Evolutionary conservation across 2,329 filamentous ascomycete species (phyloP), one percentile per base, ranked within the genome.

Genomic region (Knufia petricola): DNA sequence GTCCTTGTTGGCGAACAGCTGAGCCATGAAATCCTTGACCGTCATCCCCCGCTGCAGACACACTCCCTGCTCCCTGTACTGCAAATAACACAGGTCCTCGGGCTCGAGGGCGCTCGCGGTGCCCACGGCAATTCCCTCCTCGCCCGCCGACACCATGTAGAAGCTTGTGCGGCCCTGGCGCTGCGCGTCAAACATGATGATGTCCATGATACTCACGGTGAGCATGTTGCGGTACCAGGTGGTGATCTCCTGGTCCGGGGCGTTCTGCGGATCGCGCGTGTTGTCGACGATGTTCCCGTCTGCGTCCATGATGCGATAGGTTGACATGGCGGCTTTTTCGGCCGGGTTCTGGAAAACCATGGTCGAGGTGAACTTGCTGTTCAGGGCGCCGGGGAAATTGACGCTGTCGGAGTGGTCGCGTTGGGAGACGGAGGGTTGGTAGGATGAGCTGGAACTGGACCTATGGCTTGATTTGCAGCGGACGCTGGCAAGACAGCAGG

Each of bases 171-270:
- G 80, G n/a, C 89, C 89, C 67, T 98, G 92, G 39, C 92, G 77
- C 68, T 98, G 92, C 0, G 92, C 89, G 61, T 98, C 92, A 62
- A 95, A 95, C 89, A 96, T 96, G 64, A 96, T 85, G 48, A 94
- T 67, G 63, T 98, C 92, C 87, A 98, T 92, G 57, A 96, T 85
- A 49, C 84, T 81, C 49, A 83, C 78, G 74, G 71, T 75, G 50
- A 82, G 65, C 79, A 83, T 83, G 58, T 81, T 78, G 55, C 72
- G 77, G 60, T 83, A 83, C 66, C 79, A 72, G 3, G 65, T 70
- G 36, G 81, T 53, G 0, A 77, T 69, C 51, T 92, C 81, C 46
- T 76, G 73, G 50, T 77, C 69, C 34, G 75, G 73, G 1, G 92
- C 78, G 60, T 89, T 69, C 3, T 72, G 82, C 0, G 81, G 78